phyloP scores from a whole-genome alignment of 768 basidiomycete genomes.

The Leccinum barrowsii region DNA sequence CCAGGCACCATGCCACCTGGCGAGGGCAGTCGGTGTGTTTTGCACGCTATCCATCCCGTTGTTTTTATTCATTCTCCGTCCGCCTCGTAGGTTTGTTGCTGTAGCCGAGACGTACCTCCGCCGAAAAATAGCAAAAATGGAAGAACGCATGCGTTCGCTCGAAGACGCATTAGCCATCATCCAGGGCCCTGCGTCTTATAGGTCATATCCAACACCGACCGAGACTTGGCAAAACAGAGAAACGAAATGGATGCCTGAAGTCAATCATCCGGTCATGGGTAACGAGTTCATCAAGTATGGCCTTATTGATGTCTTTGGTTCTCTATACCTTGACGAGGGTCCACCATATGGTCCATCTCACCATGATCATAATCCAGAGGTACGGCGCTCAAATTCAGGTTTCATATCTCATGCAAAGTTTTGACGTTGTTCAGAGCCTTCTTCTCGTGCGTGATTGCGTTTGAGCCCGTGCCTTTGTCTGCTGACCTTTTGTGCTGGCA shows the following conservation, averaged over 20 bases:
- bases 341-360: constrained; percentile 17
- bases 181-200: constrained; percentile 36
- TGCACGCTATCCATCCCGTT: not conserved
- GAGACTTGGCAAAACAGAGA: constrained; percentile 18
- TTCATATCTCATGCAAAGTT: constrained; percentile 3
- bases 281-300: constrained; percentile 17
- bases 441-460: constrained; percentile 34
- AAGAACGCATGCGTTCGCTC: constrained; percentile 49
- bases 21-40: constrained; percentile 47
- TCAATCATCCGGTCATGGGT: not conserved
- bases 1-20: constrained; percentile 52
- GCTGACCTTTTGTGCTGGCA: not conserved
- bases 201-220: constrained; percentile 43
- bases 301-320: constrained; percentile 38
- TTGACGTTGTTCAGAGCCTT: constrained; percentile 33
- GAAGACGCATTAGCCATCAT: constrained; percentile 53
- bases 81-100: constrained; percentile 41
- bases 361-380: constrained; percentile 51
- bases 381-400: constrained; percentile 21
- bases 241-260: constrained; percentile 29
- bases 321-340: constrained; percentile 42
- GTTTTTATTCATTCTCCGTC: not conserved
- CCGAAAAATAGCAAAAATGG: constrained; percentile 42
- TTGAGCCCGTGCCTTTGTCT: not conserved
- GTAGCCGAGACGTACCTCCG: constrained; percentile 52